Percentiles rank a stretch among this genome's conserved stretches.
phyloP scores from a whole-genome alignment of 176 grass and related monocot genomes.

The Cymbopogon citratus region DNA sequence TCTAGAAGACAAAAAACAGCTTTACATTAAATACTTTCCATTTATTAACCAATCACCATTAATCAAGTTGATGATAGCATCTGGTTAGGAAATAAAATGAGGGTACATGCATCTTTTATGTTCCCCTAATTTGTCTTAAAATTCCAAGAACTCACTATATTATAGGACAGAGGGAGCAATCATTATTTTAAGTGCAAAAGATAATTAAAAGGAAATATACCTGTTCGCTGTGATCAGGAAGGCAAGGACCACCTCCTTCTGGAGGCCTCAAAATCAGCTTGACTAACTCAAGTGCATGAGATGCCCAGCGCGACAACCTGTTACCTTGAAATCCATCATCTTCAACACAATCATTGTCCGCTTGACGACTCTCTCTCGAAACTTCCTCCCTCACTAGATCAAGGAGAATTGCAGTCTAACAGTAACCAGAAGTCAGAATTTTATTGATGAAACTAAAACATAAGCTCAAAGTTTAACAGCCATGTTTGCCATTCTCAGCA shows the following conservation, averaged over 20 bases:
- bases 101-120: too few relatives aligned
- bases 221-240: slow-evolving; percentile 69
- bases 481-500: background rate
- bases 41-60: too few relatives aligned
- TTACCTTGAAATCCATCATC: slow-evolving; percentile 18
- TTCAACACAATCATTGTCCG: slow-evolving; percentile 15
- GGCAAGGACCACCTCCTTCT: slow-evolving; percentile 68
- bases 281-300: slow-evolving; percentile 53
- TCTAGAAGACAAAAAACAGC: too few relatives aligned
- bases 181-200: background rate
- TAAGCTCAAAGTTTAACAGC: background rate
- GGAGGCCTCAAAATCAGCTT: slow-evolving; percentile 64
- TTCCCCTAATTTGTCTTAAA: too few relatives aligned
- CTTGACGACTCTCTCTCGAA: slow-evolving; percentile 31
- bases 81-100: too few relatives aligned
- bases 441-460: background rate
- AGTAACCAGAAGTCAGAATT: slow-evolving; percentile 26
- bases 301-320: slow-evolving; percentile 35
- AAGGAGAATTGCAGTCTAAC: slow-evolving; percentile 80
- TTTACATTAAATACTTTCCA: too few relatives aligned
- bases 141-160: too few relatives aligned
- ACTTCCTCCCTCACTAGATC: slow-evolving; percentile 70
- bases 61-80: too few relatives aligned
- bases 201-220: slow-evolving; percentile 35
- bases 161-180: background rate